phyloP scores from a whole-genome alignment of 306 rosid species.

The Hylodesmum podocarpum region DNA sequence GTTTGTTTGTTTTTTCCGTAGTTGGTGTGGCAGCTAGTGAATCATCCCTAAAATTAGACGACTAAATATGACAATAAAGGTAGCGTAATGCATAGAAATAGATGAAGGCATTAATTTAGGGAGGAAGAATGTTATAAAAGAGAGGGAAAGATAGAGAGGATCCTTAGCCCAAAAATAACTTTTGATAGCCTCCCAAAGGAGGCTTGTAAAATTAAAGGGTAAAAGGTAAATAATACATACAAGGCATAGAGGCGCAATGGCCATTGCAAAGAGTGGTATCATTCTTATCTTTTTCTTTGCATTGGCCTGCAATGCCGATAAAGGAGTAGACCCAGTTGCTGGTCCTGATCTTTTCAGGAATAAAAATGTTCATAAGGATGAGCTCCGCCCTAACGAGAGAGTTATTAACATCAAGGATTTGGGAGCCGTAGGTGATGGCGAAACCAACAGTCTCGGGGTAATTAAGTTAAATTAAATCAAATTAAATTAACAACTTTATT shows the following conservation, averaged over 20 bases:
- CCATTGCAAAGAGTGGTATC: conserved; percentile 24
- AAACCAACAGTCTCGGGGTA: conserved; percentile 51
- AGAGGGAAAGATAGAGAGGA: conserved; percentile 20
- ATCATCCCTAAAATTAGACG: no score
- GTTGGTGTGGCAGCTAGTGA: no score
- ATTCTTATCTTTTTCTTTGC: conserved; percentile 32
- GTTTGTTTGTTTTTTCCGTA: no score
- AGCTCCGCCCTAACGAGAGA: conserved; percentile 36
- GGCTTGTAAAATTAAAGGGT: conserved; percentile 17
- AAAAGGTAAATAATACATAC: background rate
- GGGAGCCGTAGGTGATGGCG: conserved; percentile 61
- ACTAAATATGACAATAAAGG: no score
- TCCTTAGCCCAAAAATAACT: conserved; percentile 1
- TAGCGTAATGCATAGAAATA: no score
- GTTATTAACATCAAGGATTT: conserved; percentile 41
- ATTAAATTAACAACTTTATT: no score
- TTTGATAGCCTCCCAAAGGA: conserved; percentile 27
- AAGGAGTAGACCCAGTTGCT: background rate
- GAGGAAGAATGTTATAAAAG: conserved; percentile 23
- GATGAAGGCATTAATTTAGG: no score
- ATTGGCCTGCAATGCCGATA: conserved; percentile 21
- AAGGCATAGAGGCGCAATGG: conserved; percentile 43
- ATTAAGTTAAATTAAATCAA: no score
- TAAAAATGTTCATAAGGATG: conserved; percentile 25
- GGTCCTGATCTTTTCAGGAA: conserved; percentile 33